Conservation (phyloP, 768 basidiomycete species). For the Rhodocollybia butyracea region DNA sequence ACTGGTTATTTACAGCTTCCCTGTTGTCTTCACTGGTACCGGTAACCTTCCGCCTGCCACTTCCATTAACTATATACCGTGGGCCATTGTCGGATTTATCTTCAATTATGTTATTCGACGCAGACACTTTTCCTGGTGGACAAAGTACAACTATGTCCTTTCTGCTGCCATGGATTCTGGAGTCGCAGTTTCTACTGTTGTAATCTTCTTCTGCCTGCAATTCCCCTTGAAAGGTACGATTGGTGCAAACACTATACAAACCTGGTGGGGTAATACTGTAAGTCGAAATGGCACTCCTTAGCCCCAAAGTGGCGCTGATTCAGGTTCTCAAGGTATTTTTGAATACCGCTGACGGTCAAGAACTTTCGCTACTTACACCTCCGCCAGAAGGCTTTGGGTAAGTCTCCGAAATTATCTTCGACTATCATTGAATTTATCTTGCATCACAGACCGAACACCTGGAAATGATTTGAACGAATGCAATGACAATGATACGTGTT, state of each 20-base stretch:
- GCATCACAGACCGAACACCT: background rate
- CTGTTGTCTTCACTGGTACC: slow-evolving; percentile 59
- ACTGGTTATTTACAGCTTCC: slow-evolving; percentile 30
- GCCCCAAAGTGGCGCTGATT: slow-evolving; percentile 22
- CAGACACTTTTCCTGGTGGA: slow-evolving; percentile 66
- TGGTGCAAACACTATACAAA: slow-evolving; percentile 46
- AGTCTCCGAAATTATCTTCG: slow-evolving; percentile 16
- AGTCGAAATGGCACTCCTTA: background rate
- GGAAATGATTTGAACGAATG: background rate
- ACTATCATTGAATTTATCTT: slow-evolving; percentile 7
- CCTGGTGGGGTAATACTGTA: slow-evolving; percentile 72
- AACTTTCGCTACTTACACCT: slow-evolving; percentile 31
- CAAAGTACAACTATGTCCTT: slow-evolving; percentile 60
- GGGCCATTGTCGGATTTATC: slow-evolving; percentile 62
- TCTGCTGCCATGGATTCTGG: slow-evolving; percentile 57
- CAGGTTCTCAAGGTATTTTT: slow-evolving; percentile 16
- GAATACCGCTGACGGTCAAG: slow-evolving; percentile 37
- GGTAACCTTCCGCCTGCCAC: slow-evolving; percentile 63
- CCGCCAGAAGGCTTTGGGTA: slow-evolving; percentile 32
- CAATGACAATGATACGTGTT: background rate
- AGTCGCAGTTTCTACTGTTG: slow-evolving; percentile 38
- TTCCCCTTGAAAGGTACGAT: slow-evolving; percentile 62
- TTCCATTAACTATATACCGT: slow-evolving; percentile 66
- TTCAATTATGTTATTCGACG: slow-evolving; percentile 53
- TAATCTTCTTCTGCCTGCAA: slow-evolving; percentile 55